Evolutionary conservation across 305 asterid genomes (phyloP).

Genomic region (Vinca major): DNA sequence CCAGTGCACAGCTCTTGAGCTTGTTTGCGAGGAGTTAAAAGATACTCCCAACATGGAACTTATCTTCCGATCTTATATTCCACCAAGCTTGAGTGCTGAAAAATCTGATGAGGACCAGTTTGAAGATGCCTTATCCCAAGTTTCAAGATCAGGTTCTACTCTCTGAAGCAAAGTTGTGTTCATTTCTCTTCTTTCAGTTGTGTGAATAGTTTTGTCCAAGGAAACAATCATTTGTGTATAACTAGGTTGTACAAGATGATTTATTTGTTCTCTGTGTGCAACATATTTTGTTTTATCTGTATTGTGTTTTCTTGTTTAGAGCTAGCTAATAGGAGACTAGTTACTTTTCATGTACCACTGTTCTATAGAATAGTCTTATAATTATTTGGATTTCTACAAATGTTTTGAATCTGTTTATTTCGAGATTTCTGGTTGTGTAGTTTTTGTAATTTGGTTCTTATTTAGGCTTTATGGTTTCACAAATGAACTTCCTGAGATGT

Average conservation of each 20-base stretch:
- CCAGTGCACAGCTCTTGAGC: constrained; percentile 59
- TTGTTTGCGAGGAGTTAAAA: constrained; percentile 51
- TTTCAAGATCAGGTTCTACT: constrained; percentile 35
- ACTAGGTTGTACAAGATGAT: neutral
- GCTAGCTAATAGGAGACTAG: neutral
- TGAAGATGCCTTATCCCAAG: constrained; percentile 62
- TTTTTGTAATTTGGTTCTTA: too few relatives aligned
- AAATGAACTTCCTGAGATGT: too few relatives aligned
- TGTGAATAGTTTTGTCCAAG: neutral
- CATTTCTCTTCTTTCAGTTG: neutral
- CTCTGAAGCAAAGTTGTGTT: constrained; percentile 24
- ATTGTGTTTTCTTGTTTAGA: neutral
- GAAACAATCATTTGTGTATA: neutral
- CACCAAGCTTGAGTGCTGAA: constrained; percentile 56
- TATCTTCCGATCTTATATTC: constrained; percentile 52
- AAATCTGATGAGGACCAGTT: constrained; percentile 56
- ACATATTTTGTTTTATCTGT: neutral
- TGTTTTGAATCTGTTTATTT: too few relatives aligned
- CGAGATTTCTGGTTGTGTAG: too few relatives aligned
- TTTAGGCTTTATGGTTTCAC: too few relatives aligned
- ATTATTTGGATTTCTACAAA: too few relatives aligned
- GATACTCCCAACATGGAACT: constrained; percentile 59
- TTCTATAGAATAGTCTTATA: neutral
- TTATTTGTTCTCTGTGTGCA: neutral
- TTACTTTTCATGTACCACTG: neutral